Conservation (phyloP, 2,329 filamentous ascomycete species). For the Cytospora schulzeri region DNA sequence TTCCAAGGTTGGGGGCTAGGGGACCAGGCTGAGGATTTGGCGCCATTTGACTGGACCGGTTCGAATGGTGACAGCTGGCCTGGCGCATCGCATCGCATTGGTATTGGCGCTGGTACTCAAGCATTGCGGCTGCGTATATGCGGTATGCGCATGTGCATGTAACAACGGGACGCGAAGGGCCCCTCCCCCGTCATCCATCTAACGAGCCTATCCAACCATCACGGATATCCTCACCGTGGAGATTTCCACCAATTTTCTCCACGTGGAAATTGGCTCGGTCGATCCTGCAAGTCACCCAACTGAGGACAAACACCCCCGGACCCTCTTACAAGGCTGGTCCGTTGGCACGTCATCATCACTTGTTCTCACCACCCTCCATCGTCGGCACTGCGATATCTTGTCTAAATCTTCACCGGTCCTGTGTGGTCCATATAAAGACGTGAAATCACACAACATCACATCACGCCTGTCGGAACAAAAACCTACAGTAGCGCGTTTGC, state of each 20-base stretch:
- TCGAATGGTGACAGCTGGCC: slow-evolving; percentile 8
- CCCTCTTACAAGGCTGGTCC: slow-evolving; percentile 23
- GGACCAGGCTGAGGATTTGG: neutral
- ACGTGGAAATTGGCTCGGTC: slow-evolving; percentile 22
- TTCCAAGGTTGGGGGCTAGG: slow-evolving; percentile 1
- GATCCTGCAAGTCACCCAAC: slow-evolving; percentile 20
- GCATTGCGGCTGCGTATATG: neutral
- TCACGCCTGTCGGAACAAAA: slow-evolving; percentile 10
- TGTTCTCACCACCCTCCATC: slow-evolving; percentile 2
- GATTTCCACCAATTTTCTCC: slow-evolving; percentile 3
- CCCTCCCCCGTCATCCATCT: slow-evolving; percentile 2
- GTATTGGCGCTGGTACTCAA: neutral
- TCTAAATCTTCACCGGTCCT: neutral
- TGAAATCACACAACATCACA: slow-evolving; percentile 1
- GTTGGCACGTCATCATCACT: slow-evolving; percentile 15
- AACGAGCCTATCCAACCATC: slow-evolving; percentile 1
- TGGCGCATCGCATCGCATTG: slow-evolving; percentile 3
- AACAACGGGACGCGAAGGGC: neutral
- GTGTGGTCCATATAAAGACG: neutral
- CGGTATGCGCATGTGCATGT: neutral
- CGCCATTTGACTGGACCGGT: slow-evolving; percentile 17
- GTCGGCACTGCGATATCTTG: slow-evolving; percentile 6
- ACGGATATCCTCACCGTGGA: slow-evolving; percentile 4
- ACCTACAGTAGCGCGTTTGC: neutral
- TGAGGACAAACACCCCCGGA: slow-evolving; percentile 5